Percentiles rank a stretch among this genome's conserved stretches.
phyloP scores from a whole-genome alignment of 2,329 filamentous ascomycete species.

The Karstenula rhodostoma region DNA sequence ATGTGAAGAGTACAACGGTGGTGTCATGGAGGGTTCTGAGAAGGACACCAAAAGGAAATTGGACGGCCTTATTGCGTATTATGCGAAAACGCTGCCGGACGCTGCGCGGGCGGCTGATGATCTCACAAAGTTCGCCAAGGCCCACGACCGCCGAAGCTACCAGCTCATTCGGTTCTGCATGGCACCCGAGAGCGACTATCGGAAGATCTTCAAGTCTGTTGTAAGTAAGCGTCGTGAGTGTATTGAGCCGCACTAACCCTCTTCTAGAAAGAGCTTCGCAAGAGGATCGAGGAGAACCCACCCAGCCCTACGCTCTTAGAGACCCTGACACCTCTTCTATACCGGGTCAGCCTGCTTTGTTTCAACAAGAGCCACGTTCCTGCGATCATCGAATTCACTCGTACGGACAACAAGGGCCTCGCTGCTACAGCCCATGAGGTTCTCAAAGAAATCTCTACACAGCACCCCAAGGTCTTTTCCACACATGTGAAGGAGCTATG shows the following conservation, averaged over 20 bases:
- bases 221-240: conserved; percentile 26
- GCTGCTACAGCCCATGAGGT: conserved; percentile 85
- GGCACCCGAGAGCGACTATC: conserved; percentile 86
- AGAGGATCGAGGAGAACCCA: conserved; percentile 75
- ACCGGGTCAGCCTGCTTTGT: conserved; percentile 81
- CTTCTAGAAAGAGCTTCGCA: conserved; percentile 76
- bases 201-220: conserved; percentile 86
- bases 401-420: conserved; percentile 81
- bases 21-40: conserved; percentile 75
- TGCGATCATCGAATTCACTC: conserved; percentile 85
- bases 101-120: conserved; percentile 74
- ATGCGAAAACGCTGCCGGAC: conserved; percentile 81
- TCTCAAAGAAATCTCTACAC: conserved; percentile 88
- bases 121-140: conserved; percentile 88
- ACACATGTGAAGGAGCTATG: conserved; percentile 92
- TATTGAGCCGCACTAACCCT: conserved; percentile 21
- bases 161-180: conserved; percentile 88
- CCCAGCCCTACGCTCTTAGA: conserved; percentile 72
- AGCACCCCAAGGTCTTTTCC: conserved; percentile 89
- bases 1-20: conserved; percentile 92
- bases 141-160: conserved; percentile 88
- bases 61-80: conserved; percentile 74
- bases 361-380: conserved; percentile 96
- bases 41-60: conserved; percentile 75
- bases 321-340: conserved; percentile 82